Percentiles rank a stretch among this genome's conserved stretches.
phyloP scores from a whole-genome alignment of 2,329 filamentous ascomycete species.

The Xylaria sp. region DNA sequence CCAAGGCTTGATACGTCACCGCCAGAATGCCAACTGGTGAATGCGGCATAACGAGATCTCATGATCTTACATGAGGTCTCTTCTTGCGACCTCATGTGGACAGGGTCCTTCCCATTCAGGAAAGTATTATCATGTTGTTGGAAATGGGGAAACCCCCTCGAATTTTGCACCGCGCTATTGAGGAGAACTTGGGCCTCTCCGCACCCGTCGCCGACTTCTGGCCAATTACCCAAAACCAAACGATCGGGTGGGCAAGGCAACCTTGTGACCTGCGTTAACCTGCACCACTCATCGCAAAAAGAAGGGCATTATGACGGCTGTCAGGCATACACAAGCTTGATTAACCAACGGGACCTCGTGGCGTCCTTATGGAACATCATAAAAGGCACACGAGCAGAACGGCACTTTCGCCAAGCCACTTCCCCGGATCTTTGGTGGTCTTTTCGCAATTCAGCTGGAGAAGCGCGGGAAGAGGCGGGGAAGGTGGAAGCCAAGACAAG shows the following conservation, averaged over 20 bases:
- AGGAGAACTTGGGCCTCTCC: slow-evolving; percentile 17
- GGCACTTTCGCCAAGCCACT: slow-evolving; percentile 31
- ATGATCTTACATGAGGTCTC: slow-evolving; percentile 38
- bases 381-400: slow-evolving; percentile 25
- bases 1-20: slow-evolving; percentile 30
- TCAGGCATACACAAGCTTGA: slow-evolving; percentile 14
- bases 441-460: slow-evolving; percentile 11
- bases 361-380: slow-evolving; percentile 24
- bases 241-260: slow-evolving; percentile 22
- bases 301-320: slow-evolving; percentile 22
- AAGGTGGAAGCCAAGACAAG: slow-evolving; percentile 35
- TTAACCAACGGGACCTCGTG: slow-evolving; percentile 25
- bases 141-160: slow-evolving; percentile 15
- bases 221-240: slow-evolving; percentile 24
- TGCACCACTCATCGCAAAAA: slow-evolving; percentile 11
- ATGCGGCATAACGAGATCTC: slow-evolving; percentile 39
- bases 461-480: slow-evolving; percentile 36
- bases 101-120: slow-evolving; percentile 38
- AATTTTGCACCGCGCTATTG: background rate
- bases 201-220: slow-evolving; percentile 14
- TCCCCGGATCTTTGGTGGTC: slow-evolving; percentile 32
- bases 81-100: slow-evolving; percentile 40
- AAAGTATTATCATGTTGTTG: slow-evolving; percentile 35
- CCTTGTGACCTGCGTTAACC: slow-evolving; percentile 24
- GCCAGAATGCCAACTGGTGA: slow-evolving; percentile 29